A percentile compares a stretch with the other conserved stretches of the same genome.
Evolutionary conservation across 306 rosid species (phyloP).

Genomic region (Hippophae gyantsensis): DNA sequence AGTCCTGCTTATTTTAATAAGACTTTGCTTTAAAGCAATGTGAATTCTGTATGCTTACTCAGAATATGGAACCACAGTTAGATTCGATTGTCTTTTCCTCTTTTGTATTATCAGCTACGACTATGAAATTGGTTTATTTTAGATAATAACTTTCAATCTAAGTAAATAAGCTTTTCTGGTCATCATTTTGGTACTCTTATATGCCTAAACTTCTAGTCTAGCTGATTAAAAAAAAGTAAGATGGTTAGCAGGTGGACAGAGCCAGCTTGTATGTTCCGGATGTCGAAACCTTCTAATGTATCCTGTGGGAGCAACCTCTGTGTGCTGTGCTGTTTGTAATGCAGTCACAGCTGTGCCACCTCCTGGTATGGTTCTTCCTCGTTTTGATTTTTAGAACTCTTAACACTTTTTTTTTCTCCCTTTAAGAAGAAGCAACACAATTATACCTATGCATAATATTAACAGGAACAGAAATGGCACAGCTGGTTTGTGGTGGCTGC

Average conservation of each 20-base stretch:
- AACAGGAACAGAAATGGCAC: conserved; percentile 99
- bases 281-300: conserved; percentile 81
- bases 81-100: too few species aligned
- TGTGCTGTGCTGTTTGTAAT: conserved; percentile 98
- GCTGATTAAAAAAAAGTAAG: conserved; percentile 1
- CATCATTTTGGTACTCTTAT: conserved; percentile 3
- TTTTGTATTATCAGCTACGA: too few species aligned
- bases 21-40: conserved; percentile 14
- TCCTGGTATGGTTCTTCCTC: conserved; percentile 48
- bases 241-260: conserved; percentile 55
- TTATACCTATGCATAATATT: neutral
- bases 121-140: too few species aligned
- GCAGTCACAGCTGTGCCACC: conserved; percentile 96
- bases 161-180: too few species aligned
- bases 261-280: conserved; percentile 98
- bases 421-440: neutral
- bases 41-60: conserved; percentile 13
- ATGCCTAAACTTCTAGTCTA: neutral
- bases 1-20: neutral
- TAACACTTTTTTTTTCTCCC: neutral
- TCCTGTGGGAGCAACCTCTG: conserved; percentile 94
- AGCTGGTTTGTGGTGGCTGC: conserved; percentile 94
- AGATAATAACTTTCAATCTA: too few species aligned
- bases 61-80: neutral
- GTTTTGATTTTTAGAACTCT: conserved; percentile 1